Evolutionary conservation across 2,329 filamentous ascomycete genomes (phyloP), one percentile per base, ranked within the genome.

Genomic region (Epichloe gansuensis): DNA sequence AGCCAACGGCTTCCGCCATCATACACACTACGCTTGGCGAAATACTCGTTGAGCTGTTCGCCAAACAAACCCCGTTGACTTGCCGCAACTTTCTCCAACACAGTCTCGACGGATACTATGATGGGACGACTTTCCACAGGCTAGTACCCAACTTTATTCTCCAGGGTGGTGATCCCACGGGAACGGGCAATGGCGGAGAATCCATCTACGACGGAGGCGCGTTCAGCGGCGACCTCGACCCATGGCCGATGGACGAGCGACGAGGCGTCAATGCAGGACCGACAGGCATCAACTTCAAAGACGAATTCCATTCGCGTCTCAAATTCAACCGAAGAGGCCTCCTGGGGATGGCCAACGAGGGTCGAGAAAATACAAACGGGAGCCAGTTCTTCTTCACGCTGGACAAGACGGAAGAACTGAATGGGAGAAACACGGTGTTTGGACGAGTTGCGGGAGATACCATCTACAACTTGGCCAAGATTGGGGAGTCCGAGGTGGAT

Each of bases 321-420:
- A 94, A 94, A 67, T 97, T 93, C 75, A 97, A 94, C 62, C 78
- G 93, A 47, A 78, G 93, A 55, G 93, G 93, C 0, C 71, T 97
- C 61, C 70, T 98, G 60, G 93, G 88, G n/a, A 96, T 97, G 90
- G 93, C 93, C 31, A 97, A 97, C 68, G 85, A 87, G 56, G 85
- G 90, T 46, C 73, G 72, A 50, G 78, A 79, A 34, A 77, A 91
- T 62, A 87, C 87, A 52, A 97, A 97, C 71, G 88, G 89, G 37
- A 95, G 89, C 67, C 93, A 98, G 69, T 97, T 97, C 75, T 98
- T 98, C 73, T 84, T 98, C 56, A 97, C 93, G 0, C 71, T 98
- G 51, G 90, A 82, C 57, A 90, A 85, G 64, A 76, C 91, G 25
- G 83, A 89, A 28, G 90, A 97, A 72, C 68, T 98, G 62, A 88